Base-by-base conservation (phyloP, 345 rosid species). In the Gossypium anomalum region DNA sequence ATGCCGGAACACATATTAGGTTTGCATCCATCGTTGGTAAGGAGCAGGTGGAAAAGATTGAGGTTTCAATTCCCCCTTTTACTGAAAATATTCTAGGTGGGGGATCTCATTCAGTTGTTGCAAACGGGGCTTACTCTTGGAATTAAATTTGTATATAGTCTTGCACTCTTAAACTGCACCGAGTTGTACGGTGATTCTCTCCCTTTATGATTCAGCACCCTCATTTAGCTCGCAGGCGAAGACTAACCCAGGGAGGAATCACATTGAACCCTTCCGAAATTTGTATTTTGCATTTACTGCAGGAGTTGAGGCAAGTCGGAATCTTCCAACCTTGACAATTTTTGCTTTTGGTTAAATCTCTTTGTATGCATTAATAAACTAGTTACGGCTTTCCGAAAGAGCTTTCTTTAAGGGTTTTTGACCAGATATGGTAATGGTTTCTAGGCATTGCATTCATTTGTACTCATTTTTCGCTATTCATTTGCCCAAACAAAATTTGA, bases 1-100 rank as follows among this genome's bases (percentile, higher is more conserved):
- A 95, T 93, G 96, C 89, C 94, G 1, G 94, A 85, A 82, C 98
- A 95, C 77, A 78, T 91, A 77, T 75, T 91, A 81, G 87, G 83
- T 62, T 76, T 92, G 88, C 93, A 88, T 74, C 98, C 98, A 1
- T 44, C 80, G 22, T 84, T 86, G 58, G 66, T 52, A 12, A 77
- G 80, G 59, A 84, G 90, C 81, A 86, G 84, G 83, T 91, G 98
- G 97, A 93, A 91, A 76, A 85, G 94, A 83, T 81, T 91, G 67
- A 83, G 98, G 57, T 72, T 95, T 76, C 65, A 60, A 75, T 52
- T 88, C 25, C 92, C 97, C 15, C 69, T 49, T 8, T 45, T 75
- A 22, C 22, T 78, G 47, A 78, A 66, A 66, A n/a, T 67, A 23
- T 79, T 73, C 61, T 56, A 74, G 75, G 41, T 11, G 55, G 20